Conservation (phyloP, 2,329 filamentous ascomycete species). For the Fusarium compactum region DNA sequence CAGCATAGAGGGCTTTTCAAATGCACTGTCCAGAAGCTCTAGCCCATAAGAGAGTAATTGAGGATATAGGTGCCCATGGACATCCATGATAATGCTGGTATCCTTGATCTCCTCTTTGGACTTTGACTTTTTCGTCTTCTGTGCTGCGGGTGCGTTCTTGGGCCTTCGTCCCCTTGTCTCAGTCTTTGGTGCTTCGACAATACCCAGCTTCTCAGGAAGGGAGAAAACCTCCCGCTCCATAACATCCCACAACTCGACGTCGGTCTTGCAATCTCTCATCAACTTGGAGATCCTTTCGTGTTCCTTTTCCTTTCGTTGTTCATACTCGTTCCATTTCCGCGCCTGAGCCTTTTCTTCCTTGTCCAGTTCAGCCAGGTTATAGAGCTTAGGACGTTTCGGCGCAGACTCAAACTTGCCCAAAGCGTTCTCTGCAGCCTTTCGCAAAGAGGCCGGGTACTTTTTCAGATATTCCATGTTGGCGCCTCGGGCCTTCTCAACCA, state of each 20-base stretch:
- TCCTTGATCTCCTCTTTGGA: constrained; percentile 38
- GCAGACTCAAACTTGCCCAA: constrained; percentile 55
- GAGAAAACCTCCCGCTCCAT: constrained; percentile 76
- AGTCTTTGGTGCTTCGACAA: constrained; percentile 51
- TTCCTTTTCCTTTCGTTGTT: constrained; percentile 59
- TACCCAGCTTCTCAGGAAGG: constrained; percentile 66
- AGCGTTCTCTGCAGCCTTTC: constrained; percentile 55
- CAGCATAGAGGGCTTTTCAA: constrained; percentile 68
- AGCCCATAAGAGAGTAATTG: constrained; percentile 70
- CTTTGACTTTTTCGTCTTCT: constrained; percentile 4
- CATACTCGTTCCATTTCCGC: constrained; percentile 52
- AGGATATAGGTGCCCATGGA: constrained; percentile 75
- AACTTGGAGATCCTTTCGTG: constrained; percentile 63
- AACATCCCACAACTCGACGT: constrained; percentile 74
- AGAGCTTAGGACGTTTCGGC: constrained; percentile 43
- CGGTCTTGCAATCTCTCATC: constrained; percentile 68
- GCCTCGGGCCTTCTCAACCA: constrained; percentile 51
- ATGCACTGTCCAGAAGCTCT: constrained; percentile 67
- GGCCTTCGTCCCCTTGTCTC: constrained; percentile 20
- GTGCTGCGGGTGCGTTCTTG: constrained; percentile 27
- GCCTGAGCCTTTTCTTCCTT: constrained; percentile 50
- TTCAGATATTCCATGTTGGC: constrained; percentile 52
- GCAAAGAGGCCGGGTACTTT: constrained; percentile 56
- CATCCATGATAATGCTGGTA: constrained; percentile 58
- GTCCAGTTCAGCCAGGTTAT: constrained; percentile 49